A percentile compares a stretch with the other conserved stretches of the same genome.
Evolutionary conservation across 305 asterid genomes (phyloP).

Genomic region (Solanum hybrid): DNA sequence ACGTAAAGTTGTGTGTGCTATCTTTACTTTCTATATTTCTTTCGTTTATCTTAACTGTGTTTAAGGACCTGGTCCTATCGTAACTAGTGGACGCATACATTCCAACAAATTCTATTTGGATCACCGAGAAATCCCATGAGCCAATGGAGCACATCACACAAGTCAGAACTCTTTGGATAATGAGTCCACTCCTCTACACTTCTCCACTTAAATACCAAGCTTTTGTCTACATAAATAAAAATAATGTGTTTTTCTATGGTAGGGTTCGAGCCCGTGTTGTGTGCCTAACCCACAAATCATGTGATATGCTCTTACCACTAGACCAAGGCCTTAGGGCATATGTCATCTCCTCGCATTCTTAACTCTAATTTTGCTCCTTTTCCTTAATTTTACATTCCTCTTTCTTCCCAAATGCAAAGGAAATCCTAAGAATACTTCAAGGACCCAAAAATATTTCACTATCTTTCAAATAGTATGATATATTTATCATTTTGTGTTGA

Average conservation of each 20-base stretch:
- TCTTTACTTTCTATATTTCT: too few species aligned
- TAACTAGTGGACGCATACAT: too few species aligned
- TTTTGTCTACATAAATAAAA: neutral
- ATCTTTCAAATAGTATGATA: neutral
- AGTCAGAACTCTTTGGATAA: neutral
- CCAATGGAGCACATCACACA: neutral
- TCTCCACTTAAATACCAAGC: neutral
- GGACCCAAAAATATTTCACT: too few species aligned
- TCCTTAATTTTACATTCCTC: neutral
- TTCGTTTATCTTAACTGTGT: too few species aligned
- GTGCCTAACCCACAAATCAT: neutral
- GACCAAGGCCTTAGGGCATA: neutral
- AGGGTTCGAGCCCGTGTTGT: neutral
- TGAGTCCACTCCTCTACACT: neutral
- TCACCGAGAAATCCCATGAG: neutral
- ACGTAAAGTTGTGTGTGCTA: too few species aligned
- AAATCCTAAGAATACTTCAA: neutral
- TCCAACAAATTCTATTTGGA: neutral
- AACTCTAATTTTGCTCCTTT: neutral
- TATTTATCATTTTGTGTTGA: neutral
- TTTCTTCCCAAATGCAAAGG: neutral
- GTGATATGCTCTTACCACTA: too few species aligned
- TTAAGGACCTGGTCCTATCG: too few species aligned
- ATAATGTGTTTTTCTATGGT: neutral
- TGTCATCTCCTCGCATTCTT: neutral